These are phyloP conservation scores for Holtermanniella nyarrowii DNA, from an alignment of 768 basidiomycete genomes.

Conservation along the genomic window DNA sequence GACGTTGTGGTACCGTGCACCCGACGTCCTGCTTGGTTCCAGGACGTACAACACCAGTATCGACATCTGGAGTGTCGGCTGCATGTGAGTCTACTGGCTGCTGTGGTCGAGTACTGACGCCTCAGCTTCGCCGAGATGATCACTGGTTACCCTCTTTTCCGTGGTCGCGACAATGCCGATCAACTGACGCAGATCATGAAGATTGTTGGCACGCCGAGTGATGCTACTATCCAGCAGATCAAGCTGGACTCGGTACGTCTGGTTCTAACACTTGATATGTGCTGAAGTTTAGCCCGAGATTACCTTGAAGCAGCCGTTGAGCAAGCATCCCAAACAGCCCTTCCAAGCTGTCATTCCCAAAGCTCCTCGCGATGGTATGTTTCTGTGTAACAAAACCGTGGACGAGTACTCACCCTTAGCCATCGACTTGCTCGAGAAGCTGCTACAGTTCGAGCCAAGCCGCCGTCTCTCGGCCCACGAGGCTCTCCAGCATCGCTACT, in stretches of 20 bases:
- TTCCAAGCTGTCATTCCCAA: constrained; percentile 35
- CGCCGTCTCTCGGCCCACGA: constrained; percentile 85
- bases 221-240: constrained; percentile 78
- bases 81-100: constrained; percentile 49
- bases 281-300: constrained; percentile 31
- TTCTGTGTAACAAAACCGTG: neutral
- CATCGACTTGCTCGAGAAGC: constrained; percentile 82
- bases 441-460: constrained; percentile 90
- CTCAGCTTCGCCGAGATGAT: constrained; percentile 92
- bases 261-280: neutral
- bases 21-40: constrained; percentile 92
- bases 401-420: constrained; percentile 44
- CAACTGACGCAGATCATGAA: constrained; percentile 97
- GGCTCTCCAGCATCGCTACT: constrained; percentile 85
- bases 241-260: constrained; percentile 69
- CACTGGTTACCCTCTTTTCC: constrained; percentile 87
- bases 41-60: constrained; percentile 96
- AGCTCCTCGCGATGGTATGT: constrained; percentile 34
- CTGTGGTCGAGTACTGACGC: neutral
- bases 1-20: constrained; percentile 96
- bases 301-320: constrained; percentile 25
- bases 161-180: constrained; percentile 93
- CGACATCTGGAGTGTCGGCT: constrained; percentile 97
- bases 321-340: constrained; percentile 37
- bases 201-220: constrained; percentile 88